Percentiles rank a stretch among this genome's conserved stretches.
These are phyloP conservation scores for Lactifluus piperatus DNA, from an alignment of 768 basidiomycete species.

Conservation along the genomic window DNA sequence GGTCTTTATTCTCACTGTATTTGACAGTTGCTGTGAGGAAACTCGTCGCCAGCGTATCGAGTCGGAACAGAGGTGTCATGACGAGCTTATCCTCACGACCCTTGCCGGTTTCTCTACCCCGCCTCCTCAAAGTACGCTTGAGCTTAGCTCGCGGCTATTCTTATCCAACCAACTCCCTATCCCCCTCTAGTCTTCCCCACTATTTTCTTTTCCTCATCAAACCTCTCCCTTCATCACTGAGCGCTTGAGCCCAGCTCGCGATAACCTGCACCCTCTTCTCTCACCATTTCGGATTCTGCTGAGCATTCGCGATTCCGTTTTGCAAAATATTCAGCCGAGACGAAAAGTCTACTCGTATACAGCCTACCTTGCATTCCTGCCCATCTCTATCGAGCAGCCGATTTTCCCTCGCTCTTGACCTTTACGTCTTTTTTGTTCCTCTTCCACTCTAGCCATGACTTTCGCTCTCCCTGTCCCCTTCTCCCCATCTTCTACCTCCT, in stretches of 20 bases:
- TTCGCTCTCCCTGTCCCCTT: slow-evolving; percentile 34
- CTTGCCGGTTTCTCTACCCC: slow-evolving; percentile 74
- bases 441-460: slow-evolving; percentile 27
- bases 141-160: slow-evolving; percentile 23
- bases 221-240: neutral
- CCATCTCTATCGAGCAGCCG: neutral
- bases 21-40: too few relatives aligned
- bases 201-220: neutral
- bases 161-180: slow-evolving; percentile 21
- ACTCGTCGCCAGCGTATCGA: too few relatives aligned
- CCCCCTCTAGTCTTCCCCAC: slow-evolving; percentile 22
- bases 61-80: too few relatives aligned
- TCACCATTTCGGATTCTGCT: slow-evolving; percentile 42
- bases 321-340: slow-evolving; percentile 7
- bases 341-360: slow-evolving; percentile 12
- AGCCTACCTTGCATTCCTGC: slow-evolving; percentile 19
- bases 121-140: slow-evolving; percentile 35
- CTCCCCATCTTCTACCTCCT: slow-evolving; percentile 32
- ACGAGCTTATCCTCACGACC: slow-evolving; percentile 94
- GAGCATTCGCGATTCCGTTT: slow-evolving; percentile 40
- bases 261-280: slow-evolving; percentile 29
- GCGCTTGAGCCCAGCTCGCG: slow-evolving; percentile 17
- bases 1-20: too few relatives aligned
- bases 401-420: neutral
- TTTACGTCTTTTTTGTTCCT: slow-evolving; percentile 20